Evolutionary conservation across 1,284 basidiomycete genomes (phyloP).

Genomic region (Ganoderma multipileum): DNA sequence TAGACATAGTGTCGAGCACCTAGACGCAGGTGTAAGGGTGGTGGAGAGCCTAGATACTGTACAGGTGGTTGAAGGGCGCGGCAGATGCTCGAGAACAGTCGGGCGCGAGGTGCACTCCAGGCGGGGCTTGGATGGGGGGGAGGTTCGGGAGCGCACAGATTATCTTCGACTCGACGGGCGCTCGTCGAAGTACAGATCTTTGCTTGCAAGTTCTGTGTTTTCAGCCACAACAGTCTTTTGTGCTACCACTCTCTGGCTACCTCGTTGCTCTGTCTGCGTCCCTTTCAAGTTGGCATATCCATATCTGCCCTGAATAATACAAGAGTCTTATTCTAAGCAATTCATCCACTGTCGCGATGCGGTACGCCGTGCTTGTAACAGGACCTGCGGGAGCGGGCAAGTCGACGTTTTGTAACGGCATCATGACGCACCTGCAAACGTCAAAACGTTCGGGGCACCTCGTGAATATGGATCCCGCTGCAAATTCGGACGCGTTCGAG

Average conservation of each 20-base stretch:
- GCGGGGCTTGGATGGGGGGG: not conserved
- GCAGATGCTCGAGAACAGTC: not conserved
- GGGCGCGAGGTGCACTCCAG: not conserved
- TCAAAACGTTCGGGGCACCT: constrained; percentile 89
- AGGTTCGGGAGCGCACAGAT: constrained; percentile 22
- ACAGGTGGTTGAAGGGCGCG: not conserved
- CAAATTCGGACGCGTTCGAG: constrained; percentile 86
- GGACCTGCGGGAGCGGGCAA: constrained; percentile 98
- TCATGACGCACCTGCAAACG: constrained; percentile 91
- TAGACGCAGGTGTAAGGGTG: not conserved
- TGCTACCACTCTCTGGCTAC: not conserved
- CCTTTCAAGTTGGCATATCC: not conserved
- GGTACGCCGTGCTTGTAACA: constrained; percentile 88
- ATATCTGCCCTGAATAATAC: not conserved
- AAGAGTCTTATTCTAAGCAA: not conserved
- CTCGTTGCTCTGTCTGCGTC: not conserved
- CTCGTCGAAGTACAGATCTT: not conserved
- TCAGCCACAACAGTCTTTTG: constrained; percentile 20
- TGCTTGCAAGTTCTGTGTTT: constrained; percentile 4
- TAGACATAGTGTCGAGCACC: constrained; percentile 62
- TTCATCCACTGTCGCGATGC: constrained; percentile 58
- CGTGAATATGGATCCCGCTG: constrained; percentile 98
- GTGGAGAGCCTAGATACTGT: not conserved
- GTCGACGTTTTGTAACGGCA: constrained; percentile 91
- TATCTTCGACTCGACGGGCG: constrained; percentile 18